These are phyloP conservation scores for Trypanosoma vivax DNA, from an alignment of 208 protist species.

Conservation along the genomic window DNA sequence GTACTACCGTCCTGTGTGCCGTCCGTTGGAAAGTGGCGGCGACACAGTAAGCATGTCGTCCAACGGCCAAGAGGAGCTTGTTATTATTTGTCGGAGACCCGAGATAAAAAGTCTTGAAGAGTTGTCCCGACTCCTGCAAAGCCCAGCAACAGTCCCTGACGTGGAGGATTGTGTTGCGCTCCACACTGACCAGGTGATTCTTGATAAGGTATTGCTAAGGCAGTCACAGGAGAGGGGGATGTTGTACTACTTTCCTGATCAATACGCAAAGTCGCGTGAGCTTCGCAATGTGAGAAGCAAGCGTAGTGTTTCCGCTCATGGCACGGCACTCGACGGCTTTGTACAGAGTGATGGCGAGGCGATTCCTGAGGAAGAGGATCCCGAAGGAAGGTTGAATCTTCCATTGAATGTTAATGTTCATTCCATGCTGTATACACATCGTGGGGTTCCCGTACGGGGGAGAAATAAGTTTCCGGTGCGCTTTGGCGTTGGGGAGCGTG, in stretches of 20 bases:
- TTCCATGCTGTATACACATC: conserved; percentile 51
- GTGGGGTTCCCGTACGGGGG: conserved; percentile 48
- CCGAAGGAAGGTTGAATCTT: conserved; percentile 19
- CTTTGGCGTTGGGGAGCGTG: conserved; percentile 53
- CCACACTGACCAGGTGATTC: conserved; percentile 77
- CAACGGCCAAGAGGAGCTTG: conserved; percentile 13
- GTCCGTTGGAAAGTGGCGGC: not conserved
- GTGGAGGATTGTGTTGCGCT: conserved; percentile 71
- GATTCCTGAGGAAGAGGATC: conserved; percentile 2
- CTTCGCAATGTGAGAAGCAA: not conserved
- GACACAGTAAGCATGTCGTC: not conserved
- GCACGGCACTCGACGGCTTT: conserved; percentile 8
- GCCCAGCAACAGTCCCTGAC: conserved; percentile 45
- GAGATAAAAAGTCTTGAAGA: conserved; percentile 45
- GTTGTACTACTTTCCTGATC: conserved; percentile 74
- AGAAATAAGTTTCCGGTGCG: conserved; percentile 43
- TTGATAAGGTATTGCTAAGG: conserved; percentile 33
- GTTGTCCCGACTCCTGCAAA: conserved; percentile 45
- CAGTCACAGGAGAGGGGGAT: conserved; percentile 44
- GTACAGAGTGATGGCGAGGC: conserved; percentile 12
- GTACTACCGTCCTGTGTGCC: conserved; percentile 1
- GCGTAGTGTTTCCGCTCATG: not conserved
- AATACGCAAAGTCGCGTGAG: conserved; percentile 25
- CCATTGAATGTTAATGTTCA: conserved; percentile 44
- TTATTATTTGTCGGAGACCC: conserved; percentile 48